Evolutionary conservation across 2,329 filamentous ascomycete genomes (phyloP).

Genomic region (Paramyrothecium roridum): DNA sequence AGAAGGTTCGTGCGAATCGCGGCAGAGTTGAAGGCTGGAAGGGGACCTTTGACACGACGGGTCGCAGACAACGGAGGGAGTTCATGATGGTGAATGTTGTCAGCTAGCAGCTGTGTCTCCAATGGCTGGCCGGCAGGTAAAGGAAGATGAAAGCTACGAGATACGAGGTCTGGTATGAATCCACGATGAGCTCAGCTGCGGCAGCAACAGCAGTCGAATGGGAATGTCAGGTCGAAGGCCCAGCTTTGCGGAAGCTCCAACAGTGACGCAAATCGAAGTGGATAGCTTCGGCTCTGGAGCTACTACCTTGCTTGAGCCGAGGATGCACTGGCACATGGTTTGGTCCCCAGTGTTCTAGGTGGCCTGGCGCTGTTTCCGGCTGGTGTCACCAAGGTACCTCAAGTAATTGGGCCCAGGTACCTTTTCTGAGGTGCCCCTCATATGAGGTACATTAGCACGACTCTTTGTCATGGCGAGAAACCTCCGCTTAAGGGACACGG

Average conservation of each 20-base stretch:
- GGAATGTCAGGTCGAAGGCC: background rate
- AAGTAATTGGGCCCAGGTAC: no score
- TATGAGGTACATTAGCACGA: no score
- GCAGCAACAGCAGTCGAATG: background rate
- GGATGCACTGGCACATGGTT: constrained; percentile 9
- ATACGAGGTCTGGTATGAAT: background rate
- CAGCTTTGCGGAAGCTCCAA: constrained; percentile 8
- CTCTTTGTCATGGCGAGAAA: no score
- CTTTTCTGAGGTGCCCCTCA: no score
- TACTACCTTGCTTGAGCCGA: constrained; percentile 13
- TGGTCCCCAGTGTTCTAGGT: no score
- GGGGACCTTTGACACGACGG: constrained; percentile 43
- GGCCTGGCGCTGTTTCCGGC: no score
- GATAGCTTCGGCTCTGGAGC: constrained; percentile 13
- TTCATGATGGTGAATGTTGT: constrained; percentile 37
- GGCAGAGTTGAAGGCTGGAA: constrained; percentile 58
- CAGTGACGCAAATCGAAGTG: constrained; percentile 20
- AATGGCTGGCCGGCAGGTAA: background rate
- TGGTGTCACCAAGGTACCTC: no score
- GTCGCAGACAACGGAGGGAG: constrained; percentile 55
- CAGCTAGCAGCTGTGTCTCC: background rate
- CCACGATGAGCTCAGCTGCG: background rate
- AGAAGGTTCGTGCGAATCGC: constrained; percentile 50
- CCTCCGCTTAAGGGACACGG: no score
- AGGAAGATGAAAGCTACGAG: background rate